These are phyloP conservation scores for Dichotomopilus funicola DNA, from an alignment of 2,329 filamentous ascomycete genomes.

Conservation along the genomic window DNA sequence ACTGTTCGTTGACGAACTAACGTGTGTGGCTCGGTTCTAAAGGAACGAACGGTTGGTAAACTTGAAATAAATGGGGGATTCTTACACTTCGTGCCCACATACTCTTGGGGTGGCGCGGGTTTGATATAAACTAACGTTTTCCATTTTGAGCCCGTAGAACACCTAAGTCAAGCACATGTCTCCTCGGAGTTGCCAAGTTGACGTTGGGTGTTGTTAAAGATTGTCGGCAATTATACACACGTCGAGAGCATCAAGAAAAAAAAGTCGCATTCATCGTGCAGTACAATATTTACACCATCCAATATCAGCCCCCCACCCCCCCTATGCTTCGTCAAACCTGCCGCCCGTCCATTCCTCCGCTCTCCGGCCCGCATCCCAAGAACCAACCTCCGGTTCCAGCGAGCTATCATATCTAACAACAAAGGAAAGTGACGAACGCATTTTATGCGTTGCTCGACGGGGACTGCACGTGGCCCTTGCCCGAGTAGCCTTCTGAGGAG, in stretches of 20 bases:
- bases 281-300: conserved; percentile 31
- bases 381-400: conserved; percentile 12
- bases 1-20: too few relatives aligned
- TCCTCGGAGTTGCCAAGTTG: too few relatives aligned
- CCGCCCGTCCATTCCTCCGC: not conserved
- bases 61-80: too few relatives aligned
- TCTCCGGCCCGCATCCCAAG: conserved; percentile 17
- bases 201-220: not conserved
- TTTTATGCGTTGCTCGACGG: conserved; percentile 46
- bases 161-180: too few relatives aligned
- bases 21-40: too few relatives aligned
- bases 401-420: conserved; percentile 30
- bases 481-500: conserved; percentile 69
- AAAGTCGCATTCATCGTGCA: conserved; percentile 27
- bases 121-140: too few relatives aligned
- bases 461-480: conserved; percentile 73
- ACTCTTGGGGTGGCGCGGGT: too few relatives aligned
- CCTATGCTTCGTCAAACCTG: conserved; percentile 15
- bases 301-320: conserved; percentile 14
- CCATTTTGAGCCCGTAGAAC: too few relatives aligned
- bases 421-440: conserved; percentile 29
- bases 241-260: conserved; percentile 17
- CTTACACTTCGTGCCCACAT: too few relatives aligned
- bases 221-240: not conserved
- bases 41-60: too few relatives aligned